phyloP scores from a whole-genome alignment of 2,329 filamentous ascomycete species.

The Amauroascus verrucosus region DNA sequence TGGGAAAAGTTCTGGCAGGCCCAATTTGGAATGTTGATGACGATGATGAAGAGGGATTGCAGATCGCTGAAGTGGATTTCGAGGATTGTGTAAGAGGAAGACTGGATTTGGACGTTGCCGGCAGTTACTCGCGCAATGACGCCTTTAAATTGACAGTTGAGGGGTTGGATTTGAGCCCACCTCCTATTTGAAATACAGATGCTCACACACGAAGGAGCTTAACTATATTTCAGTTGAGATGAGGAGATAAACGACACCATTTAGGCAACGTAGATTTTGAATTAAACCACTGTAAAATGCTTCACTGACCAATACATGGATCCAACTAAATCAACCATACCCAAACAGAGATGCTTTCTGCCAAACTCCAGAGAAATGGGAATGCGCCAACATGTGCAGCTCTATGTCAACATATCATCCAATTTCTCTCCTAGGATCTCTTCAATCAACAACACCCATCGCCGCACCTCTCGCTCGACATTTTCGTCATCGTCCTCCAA shows the following conservation, averaged over 20 bases:
- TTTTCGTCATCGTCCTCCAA: slow-evolving; percentile 93
- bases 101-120: slow-evolving; percentile 72
- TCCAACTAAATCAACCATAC: slow-evolving; percentile 1
- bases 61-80: slow-evolving; percentile 68
- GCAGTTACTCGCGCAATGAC: slow-evolving; percentile 71
- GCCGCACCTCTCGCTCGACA: slow-evolving; percentile 78
- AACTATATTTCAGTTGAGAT: too few species aligned
- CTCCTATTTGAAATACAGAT: slow-evolving; percentile 31
- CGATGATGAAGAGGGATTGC: slow-evolving; percentile 48
- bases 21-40: slow-evolving; percentile 64
- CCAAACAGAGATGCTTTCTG: neutral
- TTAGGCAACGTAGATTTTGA: slow-evolving; percentile 7
- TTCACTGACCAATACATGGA: slow-evolving; percentile 1
- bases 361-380: neutral
- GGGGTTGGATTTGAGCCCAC: slow-evolving; percentile 50
- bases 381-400: neutral
- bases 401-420: slow-evolving; percentile 79
- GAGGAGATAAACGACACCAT: too few species aligned
- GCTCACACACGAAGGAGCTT: too few species aligned
- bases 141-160: slow-evolving; percentile 51
- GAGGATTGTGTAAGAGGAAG: slow-evolving; percentile 76
- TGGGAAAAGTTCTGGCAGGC: slow-evolving; percentile 67
- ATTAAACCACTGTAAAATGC: neutral
- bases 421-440: slow-evolving; percentile 79
- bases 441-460: slow-evolving; percentile 87